Evolutionary conservation across 1,139 yeast species (phyloP).

Genomic region (Saccharomyces hybrid): DNA sequence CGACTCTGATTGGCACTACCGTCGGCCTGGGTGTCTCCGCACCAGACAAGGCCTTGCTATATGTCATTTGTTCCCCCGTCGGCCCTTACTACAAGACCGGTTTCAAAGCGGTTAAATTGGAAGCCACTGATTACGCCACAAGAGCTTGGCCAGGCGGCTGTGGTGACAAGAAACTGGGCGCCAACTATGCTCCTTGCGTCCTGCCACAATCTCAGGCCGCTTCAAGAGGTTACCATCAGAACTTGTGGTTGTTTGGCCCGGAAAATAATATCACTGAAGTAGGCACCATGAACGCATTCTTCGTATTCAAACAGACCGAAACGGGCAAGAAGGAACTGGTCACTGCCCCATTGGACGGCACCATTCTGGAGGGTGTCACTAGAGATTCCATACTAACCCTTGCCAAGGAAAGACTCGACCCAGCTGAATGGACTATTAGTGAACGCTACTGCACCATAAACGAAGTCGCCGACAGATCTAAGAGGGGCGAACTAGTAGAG

Average conservation of each 20-base stretch:
- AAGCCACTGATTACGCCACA: conserved; percentile 90
- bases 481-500: conserved; percentile 76
- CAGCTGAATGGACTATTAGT: conserved; percentile 66
- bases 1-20: conserved; percentile 89
- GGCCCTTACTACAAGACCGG: conserved; percentile 89
- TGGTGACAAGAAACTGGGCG: conserved; percentile 93
- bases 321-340: conserved; percentile 85
- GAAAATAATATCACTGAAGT: conserved; percentile 89
- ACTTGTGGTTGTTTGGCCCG: conserved; percentile 91
- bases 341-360: conserved; percentile 95
- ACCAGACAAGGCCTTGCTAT: conserved; percentile 75
- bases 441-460: conserved; percentile 78
- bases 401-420: conserved; percentile 64
- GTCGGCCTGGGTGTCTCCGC: conserved; percentile 74
- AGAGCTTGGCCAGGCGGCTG: conserved; percentile 99
- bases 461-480: conserved; percentile 72
- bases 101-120: conserved; percentile 85
- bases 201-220: conserved; percentile 87
- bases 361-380: conserved; percentile 93
- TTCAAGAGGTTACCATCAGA: conserved; percentile 81
- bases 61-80: conserved; percentile 86
- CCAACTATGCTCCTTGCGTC: conserved; percentile 93
- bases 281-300: conserved; percentile 94
- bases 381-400: conserved; percentile 79
- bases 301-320: conserved; percentile 59